Evolutionary conservation across 805 yeast species (phyloP).

Genomic region (Barnettozyma pratensis): DNA sequence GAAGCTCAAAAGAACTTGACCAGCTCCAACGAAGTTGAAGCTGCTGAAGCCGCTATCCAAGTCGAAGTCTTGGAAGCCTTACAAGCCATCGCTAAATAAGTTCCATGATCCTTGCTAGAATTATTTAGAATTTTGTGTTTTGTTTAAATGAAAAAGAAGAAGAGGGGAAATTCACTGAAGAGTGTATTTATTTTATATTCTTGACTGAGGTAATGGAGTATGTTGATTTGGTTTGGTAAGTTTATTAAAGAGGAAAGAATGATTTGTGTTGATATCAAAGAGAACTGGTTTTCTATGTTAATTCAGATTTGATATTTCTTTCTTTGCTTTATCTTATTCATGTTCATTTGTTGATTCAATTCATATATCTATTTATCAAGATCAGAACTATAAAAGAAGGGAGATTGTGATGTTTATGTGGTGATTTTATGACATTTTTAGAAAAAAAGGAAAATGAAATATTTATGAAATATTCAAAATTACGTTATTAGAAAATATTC

Average conservation of each 20-base stretch:
- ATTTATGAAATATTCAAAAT: slow-evolving; percentile 12
- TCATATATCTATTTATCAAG: neutral
- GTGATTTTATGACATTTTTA: slow-evolving; percentile 3
- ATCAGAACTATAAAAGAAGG: too few species aligned
- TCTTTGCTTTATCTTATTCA: neutral
- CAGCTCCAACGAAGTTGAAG: slow-evolving; percentile 80
- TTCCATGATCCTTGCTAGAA: neutral
- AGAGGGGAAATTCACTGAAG: neutral
- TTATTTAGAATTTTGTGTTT: neutral
- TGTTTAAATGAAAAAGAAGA: neutral
- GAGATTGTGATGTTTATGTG: neutral
- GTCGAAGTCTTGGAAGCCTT: slow-evolving; percentile 95
- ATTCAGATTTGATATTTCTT: neutral
- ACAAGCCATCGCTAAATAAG: slow-evolving; percentile 70
- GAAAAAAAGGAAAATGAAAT: slow-evolving; percentile 7
- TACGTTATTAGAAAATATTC: slow-evolving; percentile 3
- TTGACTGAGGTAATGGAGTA: too few species aligned
- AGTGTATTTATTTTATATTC: neutral
- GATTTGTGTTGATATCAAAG: neutral
- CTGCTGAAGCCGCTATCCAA: slow-evolving; percentile 94
- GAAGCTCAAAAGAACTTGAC: slow-evolving; percentile 91
- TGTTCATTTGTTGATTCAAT: neutral
- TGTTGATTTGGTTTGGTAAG: too few species aligned
- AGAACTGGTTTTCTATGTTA: neutral
- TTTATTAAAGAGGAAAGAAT: neutral